Conservation (phyloP, 306 rosid species). For the Malus fusca region DNA sequence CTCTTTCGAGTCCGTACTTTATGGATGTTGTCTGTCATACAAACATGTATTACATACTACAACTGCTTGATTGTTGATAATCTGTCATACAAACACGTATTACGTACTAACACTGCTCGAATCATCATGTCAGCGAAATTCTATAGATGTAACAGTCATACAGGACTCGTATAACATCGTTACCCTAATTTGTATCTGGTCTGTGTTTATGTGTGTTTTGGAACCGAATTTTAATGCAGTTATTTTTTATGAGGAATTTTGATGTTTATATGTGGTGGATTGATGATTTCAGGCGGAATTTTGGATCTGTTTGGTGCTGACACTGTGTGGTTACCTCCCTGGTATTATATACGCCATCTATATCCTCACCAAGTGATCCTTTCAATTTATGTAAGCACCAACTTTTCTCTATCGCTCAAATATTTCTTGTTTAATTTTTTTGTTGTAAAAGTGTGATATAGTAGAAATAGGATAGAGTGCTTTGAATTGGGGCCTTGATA, state of each 20-base stretch:
- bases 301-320: conserved; percentile 77
- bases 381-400: conserved; percentile 25
- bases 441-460: rapidly evolving
- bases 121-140: too few relatives aligned
- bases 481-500: too few relatives aligned
- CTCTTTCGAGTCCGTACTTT: neutral
- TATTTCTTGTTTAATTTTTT: neutral
- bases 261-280: neutral
- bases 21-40: neutral
- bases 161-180: too few relatives aligned
- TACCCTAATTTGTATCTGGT: too few relatives aligned
- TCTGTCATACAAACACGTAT: too few relatives aligned
- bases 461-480: too few relatives aligned
- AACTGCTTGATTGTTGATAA: neutral
- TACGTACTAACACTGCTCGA: too few relatives aligned
- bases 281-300: conserved; percentile 49
- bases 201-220: too few relatives aligned
- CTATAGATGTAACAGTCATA: too few relatives aligned
- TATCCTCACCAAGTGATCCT: conserved; percentile 51
- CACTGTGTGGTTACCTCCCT: conserved; percentile 58
- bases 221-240: neutral
- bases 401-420: neutral
- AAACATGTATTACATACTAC: neutral
- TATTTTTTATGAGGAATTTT: too few relatives aligned
- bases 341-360: conserved; percentile 71